Base-by-base conservation (phyloP, 2,329 filamentous ascomycete genomes). In the Botrytis tulipae region DNA sequence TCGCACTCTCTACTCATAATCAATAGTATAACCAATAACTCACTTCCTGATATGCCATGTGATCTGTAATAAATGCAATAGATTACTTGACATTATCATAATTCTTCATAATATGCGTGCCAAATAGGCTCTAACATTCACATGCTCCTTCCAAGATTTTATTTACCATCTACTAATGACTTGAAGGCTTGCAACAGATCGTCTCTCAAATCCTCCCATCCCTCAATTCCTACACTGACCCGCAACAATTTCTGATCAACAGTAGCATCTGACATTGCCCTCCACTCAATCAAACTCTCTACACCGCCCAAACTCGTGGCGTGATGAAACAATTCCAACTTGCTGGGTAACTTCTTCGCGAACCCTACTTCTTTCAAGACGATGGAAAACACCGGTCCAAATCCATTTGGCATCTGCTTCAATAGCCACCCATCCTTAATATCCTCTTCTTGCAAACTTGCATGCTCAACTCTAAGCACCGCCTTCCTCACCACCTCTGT, bases 251-350 rank as follows among this genome's bases (percentile, higher is more conserved):
- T 86, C 80, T 86, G 88, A 80, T 97, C 93, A 57, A 97, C 90
- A 1, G 82, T 85, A 4, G 83, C 79, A 85, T 99, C 96, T 74
- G 90, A 91, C 93, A 99, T 96, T 66, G 92, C 89, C 74, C 96
- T 87, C 96, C 96, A 99, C 87, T 99, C 96, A 78, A 99, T 95
- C 84, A 98, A 83, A 80, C 93, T 96, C 87, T 98, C 96, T 16
- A 98, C 94, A 7, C 96, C 95, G 3, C 96, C 96, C 42, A 98
- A 83, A 82, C 93, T 97, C 3, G 96, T 99, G 9, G 96, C 96
- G 83, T 99, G 96, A 78, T 97, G 93, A 85, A 98, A 98, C 62
- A 97, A 87, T 3, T 86, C 81, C 81, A 98, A 83, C 82, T 93
- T 92, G 79, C 91, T 92, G 5, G 96, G 96, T 76, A 99, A 83